Conservation (phyloP, 495 filamentous ascomycete genomes). For the Hypoxylon intermedium region DNA sequence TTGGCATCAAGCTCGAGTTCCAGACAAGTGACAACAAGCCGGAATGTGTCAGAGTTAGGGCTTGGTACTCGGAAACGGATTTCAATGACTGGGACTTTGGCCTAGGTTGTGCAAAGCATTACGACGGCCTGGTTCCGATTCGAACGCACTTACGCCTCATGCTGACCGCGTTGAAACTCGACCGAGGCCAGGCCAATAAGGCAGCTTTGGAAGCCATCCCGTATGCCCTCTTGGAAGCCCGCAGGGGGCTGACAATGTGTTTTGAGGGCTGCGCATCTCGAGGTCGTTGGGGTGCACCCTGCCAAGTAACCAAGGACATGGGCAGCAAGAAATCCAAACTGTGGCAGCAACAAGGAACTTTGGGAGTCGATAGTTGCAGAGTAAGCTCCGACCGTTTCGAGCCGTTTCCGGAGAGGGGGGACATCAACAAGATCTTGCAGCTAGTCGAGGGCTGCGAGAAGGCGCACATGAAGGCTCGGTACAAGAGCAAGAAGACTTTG, state of each 20-base stretch:
- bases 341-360: background rate
- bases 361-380: background rate
- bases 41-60: slow-evolving; percentile 10
- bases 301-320: background rate
- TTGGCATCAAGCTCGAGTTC: slow-evolving; percentile 4
- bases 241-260: slow-evolving; percentile 15
- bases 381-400: slow-evolving; percentile 13
- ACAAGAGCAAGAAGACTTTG: slow-evolving; percentile 1
- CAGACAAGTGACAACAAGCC: background rate
- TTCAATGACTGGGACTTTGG: slow-evolving; percentile 7
- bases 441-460: slow-evolving; percentile 10
- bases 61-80: background rate
- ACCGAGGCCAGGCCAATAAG: slow-evolving; percentile 4
- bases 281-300: background rate
- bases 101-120: background rate
- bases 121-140: slow-evolving; percentile 10
- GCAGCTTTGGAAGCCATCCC: slow-evolving; percentile 13
- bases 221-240: slow-evolving; percentile 1
- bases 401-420: slow-evolving; percentile 11
- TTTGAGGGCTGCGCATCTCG: slow-evolving; percentile 13
- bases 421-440: slow-evolving; percentile 9
- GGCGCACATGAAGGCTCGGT: slow-evolving; percentile 9
- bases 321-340: background rate
- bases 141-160: slow-evolving; percentile 17
- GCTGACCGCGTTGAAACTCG: slow-evolving; percentile 9